These are phyloP conservation scores for Draba incana DNA, from an alignment of 345 rosid genomes.

Conservation along the genomic window DNA sequence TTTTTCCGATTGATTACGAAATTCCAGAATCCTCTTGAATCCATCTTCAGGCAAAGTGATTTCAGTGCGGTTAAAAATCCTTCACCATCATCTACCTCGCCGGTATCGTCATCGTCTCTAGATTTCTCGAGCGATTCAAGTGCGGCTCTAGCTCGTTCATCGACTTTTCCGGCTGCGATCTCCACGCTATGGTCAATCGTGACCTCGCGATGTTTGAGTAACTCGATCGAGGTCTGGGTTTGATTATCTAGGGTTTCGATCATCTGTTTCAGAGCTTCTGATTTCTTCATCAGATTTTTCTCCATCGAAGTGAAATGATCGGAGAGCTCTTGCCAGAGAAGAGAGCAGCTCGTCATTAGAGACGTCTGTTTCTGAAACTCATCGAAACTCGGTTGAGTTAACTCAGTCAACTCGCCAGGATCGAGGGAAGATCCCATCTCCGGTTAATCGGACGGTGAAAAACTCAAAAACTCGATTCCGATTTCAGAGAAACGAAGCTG, in stretches of 20 bases:
- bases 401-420: conserved; percentile 75
- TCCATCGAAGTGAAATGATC: conserved; percentile 88
- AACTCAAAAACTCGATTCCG: background rate
- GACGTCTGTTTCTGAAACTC: conserved; percentile 92
- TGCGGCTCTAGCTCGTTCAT: conserved; percentile 47
- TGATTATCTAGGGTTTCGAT: conserved; percentile 64
- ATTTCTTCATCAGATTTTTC: conserved; percentile 66
- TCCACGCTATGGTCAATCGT: conserved; percentile 81
- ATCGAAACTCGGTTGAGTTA: conserved; percentile 71
- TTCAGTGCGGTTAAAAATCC: conserved; percentile 53
- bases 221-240: conserved; percentile 73
- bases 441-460: conserved; percentile 19
- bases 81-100: conserved; percentile 77
- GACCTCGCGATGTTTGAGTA: conserved; percentile 74
- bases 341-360: conserved; percentile 89
- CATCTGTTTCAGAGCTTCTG: conserved; percentile 70
- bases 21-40: conserved; percentile 67
- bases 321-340: conserved; percentile 94
- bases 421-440: conserved; percentile 84
- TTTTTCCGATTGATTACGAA: conserved; percentile 66
- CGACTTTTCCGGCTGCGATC: conserved; percentile 63
- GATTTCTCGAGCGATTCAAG: conserved; percentile 21
- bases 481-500: conserved; percentile 4
- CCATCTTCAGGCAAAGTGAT: conserved; percentile 61
- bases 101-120: conserved; percentile 42